These are phyloP conservation scores for Acephala macrosclerotiorum DNA, from an alignment of 2,329 filamentous ascomycete genomes.

Conservation along the genomic window DNA sequence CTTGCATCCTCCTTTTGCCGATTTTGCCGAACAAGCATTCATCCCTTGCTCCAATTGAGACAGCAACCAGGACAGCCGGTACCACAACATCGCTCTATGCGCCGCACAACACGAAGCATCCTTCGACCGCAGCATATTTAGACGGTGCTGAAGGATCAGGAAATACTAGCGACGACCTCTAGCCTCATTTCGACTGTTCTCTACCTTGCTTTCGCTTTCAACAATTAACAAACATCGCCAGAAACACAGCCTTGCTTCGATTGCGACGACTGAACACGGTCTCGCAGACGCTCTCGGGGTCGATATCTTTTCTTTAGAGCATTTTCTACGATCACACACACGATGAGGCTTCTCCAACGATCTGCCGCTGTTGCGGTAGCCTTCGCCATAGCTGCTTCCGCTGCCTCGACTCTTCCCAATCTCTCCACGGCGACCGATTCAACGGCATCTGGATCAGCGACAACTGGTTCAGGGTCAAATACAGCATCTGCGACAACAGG, in stretches of 20 bases:
- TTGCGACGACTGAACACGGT: neutral
- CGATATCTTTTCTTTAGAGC: neutral
- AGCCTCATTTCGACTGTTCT: neutral
- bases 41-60: slow-evolving; percentile 16
- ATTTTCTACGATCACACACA: slow-evolving; percentile 12
- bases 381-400: slow-evolving; percentile 31
- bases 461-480: slow-evolving; percentile 32
- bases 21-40: slow-evolving; percentile 6
- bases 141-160: neutral
- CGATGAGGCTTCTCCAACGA: slow-evolving; percentile 32
- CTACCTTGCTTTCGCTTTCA: neutral
- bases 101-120: slow-evolving; percentile 6
- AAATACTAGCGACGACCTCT: neutral
- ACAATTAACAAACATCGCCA: neutral
- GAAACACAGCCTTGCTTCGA: slow-evolving; percentile 1
- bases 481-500: slow-evolving; percentile 30
- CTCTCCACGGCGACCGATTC: slow-evolving; percentile 37
- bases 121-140: neutral
- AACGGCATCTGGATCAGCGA: slow-evolving; percentile 25
- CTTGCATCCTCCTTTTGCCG: neutral
- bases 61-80: slow-evolving; percentile 11
- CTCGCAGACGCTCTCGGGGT: neutral
- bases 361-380: slow-evolving; percentile 30
- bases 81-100: slow-evolving; percentile 15
- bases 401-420: slow-evolving; percentile 30